Conservation (phyloP, 164 flowering plant species). For the Annona squamosa region DNA sequence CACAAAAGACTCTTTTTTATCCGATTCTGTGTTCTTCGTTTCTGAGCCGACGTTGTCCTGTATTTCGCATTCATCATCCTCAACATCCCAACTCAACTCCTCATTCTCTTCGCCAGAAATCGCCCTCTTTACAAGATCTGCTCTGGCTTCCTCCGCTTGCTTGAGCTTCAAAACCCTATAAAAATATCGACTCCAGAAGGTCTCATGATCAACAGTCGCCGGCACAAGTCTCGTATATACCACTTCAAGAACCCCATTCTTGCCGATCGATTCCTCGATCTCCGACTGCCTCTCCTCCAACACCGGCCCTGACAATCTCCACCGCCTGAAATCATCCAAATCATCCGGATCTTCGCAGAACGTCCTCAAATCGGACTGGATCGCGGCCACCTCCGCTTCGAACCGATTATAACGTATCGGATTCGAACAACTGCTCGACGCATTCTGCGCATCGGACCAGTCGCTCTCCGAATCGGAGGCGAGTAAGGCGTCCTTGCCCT, state of each 20-base stretch:
- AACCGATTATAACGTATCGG: constrained; percentile 48
- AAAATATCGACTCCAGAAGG: constrained; percentile 74
- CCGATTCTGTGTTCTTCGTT: not conserved
- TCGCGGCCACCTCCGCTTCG: constrained; percentile 39
- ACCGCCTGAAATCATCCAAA: constrained; percentile 39
- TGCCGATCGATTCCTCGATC: constrained; percentile 39
- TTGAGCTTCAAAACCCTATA: constrained; percentile 52
- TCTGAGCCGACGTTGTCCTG: not conserved
- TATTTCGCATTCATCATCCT: constrained; percentile 38
- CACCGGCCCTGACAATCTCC: constrained; percentile 56
- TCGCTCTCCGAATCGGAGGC: constrained; percentile 24
- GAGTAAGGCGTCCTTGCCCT: constrained; percentile 47
- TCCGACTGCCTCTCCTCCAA: constrained; percentile 50
- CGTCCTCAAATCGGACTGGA: constrained; percentile 46
- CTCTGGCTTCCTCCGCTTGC: constrained; percentile 67
- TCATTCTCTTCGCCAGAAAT: constrained; percentile 70
- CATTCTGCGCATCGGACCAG: constrained; percentile 14
- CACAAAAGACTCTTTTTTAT: constrained; percentile 1
- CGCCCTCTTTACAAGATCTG: constrained; percentile 61
- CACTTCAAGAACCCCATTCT: constrained; percentile 40
- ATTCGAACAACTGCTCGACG: constrained; percentile 8
- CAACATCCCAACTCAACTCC: constrained; percentile 87
- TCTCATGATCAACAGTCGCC: constrained; percentile 33
- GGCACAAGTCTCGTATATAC: constrained; percentile 56
- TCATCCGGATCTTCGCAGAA: constrained; percentile 62